A percentile compares a stretch with the other conserved stretches of the same genome.
Conservation (phyloP, 2,329 filamentous ascomycete species). For the Xylaria sp. region DNA sequence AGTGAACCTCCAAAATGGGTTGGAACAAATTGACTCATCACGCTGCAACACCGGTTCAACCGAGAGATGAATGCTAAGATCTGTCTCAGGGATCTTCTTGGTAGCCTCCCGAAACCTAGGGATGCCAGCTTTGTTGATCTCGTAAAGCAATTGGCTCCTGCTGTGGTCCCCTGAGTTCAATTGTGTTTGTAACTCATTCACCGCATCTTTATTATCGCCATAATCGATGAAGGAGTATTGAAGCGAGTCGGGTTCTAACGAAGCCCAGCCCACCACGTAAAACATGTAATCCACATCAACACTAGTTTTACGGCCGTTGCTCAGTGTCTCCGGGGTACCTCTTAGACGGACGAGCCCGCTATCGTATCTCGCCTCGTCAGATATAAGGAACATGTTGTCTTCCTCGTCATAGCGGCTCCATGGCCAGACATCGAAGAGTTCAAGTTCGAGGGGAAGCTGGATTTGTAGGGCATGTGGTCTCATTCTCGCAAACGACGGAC, state of each 20-base stretch:
- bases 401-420: constrained; percentile 20
- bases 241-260: constrained; percentile 1
- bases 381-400: constrained; percentile 16
- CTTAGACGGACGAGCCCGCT: not conserved
- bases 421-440: constrained; percentile 11
- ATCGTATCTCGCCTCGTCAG: constrained; percentile 7
- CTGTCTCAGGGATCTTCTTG: not conserved
- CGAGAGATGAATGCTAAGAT: not conserved
- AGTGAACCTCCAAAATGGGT: constrained; percentile 9
- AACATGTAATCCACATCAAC: constrained; percentile 15
- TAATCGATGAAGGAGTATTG: constrained; percentile 21
- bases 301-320: not conserved
- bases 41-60: not conserved
- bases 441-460: not conserved
- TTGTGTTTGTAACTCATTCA: not conserved
- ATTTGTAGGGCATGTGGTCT: constrained; percentile 9
- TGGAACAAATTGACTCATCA: constrained; percentile 4
- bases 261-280: constrained; percentile 13
- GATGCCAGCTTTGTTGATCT: not conserved
- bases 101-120: constrained; percentile 4
- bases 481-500: constrained; percentile 3
- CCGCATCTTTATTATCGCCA: not conserved
- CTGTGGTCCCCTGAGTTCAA: constrained; percentile 2
- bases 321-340: not conserved
- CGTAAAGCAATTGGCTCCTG: constrained; percentile 9